A percentile compares a stretch with the other conserved stretches of the same genome.
These are phyloP conservation scores for Microdochium paspali DNA, from an alignment of 2,329 filamentous ascomycete species.

Conservation along the genomic window DNA sequence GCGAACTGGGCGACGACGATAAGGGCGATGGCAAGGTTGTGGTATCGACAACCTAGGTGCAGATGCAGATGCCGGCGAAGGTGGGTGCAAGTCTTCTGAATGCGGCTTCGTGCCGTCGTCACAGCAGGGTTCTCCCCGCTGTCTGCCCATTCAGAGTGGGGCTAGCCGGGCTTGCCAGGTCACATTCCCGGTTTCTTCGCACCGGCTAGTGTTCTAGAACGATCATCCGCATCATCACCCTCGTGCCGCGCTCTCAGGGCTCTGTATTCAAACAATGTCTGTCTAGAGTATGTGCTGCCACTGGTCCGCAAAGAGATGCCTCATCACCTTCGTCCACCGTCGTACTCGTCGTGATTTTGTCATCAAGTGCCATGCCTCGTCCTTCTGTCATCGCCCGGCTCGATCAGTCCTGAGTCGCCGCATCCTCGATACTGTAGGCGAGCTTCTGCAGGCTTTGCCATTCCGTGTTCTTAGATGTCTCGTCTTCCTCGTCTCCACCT, in stretches of 20 bases:
- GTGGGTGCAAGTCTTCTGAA: neutral
- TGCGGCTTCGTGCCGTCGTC: constrained; percentile 1
- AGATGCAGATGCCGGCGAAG: neutral
- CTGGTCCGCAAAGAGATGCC: neutral
- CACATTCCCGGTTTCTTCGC: neutral
- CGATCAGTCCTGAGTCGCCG: neutral
- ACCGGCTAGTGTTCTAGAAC: neutral
- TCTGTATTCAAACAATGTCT: neutral
- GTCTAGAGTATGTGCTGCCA: too few species aligned
- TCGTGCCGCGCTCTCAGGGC: neutral
- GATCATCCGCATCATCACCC: neutral
- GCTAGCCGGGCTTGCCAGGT: neutral
- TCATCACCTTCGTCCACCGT: neutral
- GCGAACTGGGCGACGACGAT: too few species aligned
- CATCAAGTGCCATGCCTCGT: neutral
- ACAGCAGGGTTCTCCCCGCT: neutral
- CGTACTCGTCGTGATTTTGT: neutral
- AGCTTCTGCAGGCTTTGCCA: neutral
- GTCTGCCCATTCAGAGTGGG: neutral
- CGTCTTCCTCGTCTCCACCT: neutral
- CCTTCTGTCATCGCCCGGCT: neutral
- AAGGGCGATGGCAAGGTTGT: too few species aligned
- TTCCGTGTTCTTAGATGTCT: neutral
- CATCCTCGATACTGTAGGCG: neutral
- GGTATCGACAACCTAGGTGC: too few species aligned